These are phyloP conservation scores for Combretum micranthum DNA, from an alignment of 345 rosid species.

Conservation along the genomic window DNA sequence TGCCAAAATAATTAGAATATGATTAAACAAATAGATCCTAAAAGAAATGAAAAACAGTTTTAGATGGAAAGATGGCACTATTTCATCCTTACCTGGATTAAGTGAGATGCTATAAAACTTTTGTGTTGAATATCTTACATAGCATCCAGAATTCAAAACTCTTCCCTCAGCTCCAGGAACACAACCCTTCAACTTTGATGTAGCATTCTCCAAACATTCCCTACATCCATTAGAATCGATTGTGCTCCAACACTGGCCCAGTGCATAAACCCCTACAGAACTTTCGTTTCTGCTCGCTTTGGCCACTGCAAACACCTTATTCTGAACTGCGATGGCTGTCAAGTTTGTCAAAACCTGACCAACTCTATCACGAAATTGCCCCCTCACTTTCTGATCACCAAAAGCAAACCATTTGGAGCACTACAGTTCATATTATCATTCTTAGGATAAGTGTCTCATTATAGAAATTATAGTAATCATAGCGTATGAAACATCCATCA, in stretches of 20 bases:
- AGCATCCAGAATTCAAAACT: constrained; percentile 25
- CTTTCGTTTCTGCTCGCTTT: not conserved
- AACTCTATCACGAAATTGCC: no score
- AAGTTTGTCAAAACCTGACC: no score
- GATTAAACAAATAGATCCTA: no score
- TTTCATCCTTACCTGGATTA: constrained; percentile 5
- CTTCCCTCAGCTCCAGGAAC: constrained; percentile 21
- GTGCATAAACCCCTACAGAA: constrained; percentile 14
- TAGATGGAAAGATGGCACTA: not conserved
- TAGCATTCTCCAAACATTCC: constrained; percentile 18
- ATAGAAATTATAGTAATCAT: not conserved
- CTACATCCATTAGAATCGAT: constrained; percentile 14
- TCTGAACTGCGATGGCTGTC: not conserved
- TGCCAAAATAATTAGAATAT: no score
- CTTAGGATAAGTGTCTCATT: not conserved
- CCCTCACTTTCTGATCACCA: no score
- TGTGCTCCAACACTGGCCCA: constrained; percentile 32
- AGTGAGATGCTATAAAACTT: constrained; percentile 7
- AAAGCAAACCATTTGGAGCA: no score
- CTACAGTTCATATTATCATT: not conserved
- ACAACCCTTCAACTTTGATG: constrained; percentile 8
- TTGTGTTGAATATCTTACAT: constrained; percentile 17
- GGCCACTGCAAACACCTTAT: constrained; percentile 10
- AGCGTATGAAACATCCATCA: not conserved
- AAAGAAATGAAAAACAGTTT: not conserved